phyloP scores from a whole-genome alignment of 2,329 filamentous ascomycete genomes.

The Lizonia empirigonia region DNA sequence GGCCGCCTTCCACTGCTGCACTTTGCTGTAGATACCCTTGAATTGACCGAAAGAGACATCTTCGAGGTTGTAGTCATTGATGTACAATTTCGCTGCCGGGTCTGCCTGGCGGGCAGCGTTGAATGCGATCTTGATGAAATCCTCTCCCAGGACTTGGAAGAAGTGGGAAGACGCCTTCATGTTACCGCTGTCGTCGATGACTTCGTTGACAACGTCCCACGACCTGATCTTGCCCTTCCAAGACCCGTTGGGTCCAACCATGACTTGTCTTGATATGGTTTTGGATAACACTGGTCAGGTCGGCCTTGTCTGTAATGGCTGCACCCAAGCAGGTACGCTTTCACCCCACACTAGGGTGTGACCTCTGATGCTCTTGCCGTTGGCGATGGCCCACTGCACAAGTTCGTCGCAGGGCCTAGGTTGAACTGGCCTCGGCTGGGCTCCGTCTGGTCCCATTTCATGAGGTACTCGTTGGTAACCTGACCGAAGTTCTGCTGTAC shows the following conservation, averaged over 20 bases:
- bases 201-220: conserved; percentile 70
- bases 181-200: conserved; percentile 63
- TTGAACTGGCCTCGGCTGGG: conserved; percentile 49
- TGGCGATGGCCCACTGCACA: conserved; percentile 61
- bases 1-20: conserved; percentile 67
- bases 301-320: conserved; percentile 58
- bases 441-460: conserved; percentile 70
- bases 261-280: conserved; percentile 59
- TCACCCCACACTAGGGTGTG: conserved; percentile 70
- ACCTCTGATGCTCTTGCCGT: conserved; percentile 65
- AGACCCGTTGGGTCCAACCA: conserved; percentile 58
- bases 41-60: conserved; percentile 61
- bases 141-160: conserved; percentile 70
- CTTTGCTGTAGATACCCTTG: conserved; percentile 60
- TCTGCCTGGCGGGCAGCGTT: conserved; percentile 70
- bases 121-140: conserved; percentile 74
- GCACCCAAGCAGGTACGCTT: conserved; percentile 61
- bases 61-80: conserved; percentile 74
- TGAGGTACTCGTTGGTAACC: conserved; percentile 70
- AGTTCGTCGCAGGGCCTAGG: conserved; percentile 63
- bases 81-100: conserved; percentile 71
- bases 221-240: conserved; percentile 69
- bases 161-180: conserved; percentile 68
- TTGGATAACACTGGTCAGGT: conserved; percentile 63
- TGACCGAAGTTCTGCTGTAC: conserved; percentile 68